Base-by-base conservation (phyloP, 345 rosid species). In the Sonneratia caseolaris region DNA sequence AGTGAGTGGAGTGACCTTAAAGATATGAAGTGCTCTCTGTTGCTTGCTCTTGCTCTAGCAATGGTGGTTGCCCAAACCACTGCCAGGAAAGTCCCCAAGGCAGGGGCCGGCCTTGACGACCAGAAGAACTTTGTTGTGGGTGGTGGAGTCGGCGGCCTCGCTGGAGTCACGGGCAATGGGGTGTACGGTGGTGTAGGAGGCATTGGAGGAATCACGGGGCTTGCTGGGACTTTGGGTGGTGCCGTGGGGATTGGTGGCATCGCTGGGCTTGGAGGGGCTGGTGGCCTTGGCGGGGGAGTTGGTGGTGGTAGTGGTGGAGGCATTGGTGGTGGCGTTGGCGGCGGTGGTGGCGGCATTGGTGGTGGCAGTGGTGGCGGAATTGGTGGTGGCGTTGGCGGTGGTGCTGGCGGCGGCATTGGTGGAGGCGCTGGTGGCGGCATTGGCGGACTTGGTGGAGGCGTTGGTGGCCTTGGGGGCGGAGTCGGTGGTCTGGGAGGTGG, bases 111-210 rank as follows among this genome's bases (percentile, higher is more conserved):
- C 49, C 69, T 66, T 13, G 70, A 47, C 36, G 70, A 47, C 36
- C 51, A 38, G 36, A 47, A 48, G 37, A 48, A 48, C 55, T 12
- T 45, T 12, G 21, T 13, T 19, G 49, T 16, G 35, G 70, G 53
- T 22, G 70, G 70, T 3, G 70, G 70, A 5, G 37, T 45, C 56
- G 70, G 53, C 10, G 70, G 70, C 4, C 7, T 68, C 36, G 56
- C 37, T 11, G 70, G 70, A 22, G 49, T 45, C 19, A 32, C 37
- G 3, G 37, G 37, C 18, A 62, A 27, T 35, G 66, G 66, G 2
- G 66, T 62, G 66, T 62, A 62, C 38, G 66, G 66, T 62, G 70
- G 70, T 0, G 55, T 68, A 15, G 70, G 70, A n/a, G 70, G 70
- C 4, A 2, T 42, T 1, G 70, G 70, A 19, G 70, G 53, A 22